Evolutionary conservation across 306 rosid species (phyloP).

Genomic region (Medicago lupulina): DNA sequence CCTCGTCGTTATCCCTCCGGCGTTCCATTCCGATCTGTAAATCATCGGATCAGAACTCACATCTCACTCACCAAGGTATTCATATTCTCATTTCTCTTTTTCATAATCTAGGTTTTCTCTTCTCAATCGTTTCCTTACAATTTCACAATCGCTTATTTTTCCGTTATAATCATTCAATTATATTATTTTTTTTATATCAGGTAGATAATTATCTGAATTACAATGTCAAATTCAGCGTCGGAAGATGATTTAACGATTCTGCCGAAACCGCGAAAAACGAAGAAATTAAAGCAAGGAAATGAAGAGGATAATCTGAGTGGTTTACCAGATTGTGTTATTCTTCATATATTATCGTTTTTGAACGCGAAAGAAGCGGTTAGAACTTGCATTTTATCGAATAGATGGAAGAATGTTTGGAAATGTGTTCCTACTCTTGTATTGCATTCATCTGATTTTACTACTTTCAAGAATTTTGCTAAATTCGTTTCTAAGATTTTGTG

Average conservation of each 20-base stretch:
- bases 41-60: background rate
- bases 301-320: slow-evolving; percentile 33
- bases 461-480: slow-evolving; percentile 22
- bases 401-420: slow-evolving; percentile 39
- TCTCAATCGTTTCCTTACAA: background rate
- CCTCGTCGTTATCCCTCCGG: background rate
- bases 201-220: background rate
- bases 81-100: background rate
- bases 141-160: background rate
- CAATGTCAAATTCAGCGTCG: background rate
- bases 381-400: slow-evolving; percentile 40
- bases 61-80: background rate
- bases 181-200: background rate
- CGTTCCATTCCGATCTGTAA: background rate
- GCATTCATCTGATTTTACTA: slow-evolving; percentile 14
- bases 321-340: slow-evolving; percentile 40
- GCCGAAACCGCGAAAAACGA: background rate
- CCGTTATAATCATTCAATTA: background rate
- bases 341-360: slow-evolving; percentile 37
- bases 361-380: slow-evolving; percentile 21
- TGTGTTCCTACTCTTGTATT: slow-evolving; percentile 9
- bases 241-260: background rate
- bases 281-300: background rate
- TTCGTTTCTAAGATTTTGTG: slow-evolving; percentile 33
- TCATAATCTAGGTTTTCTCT: background rate